Conservation (phyloP, 345 rosid species). For the Cardiospermum halicacabum region DNA sequence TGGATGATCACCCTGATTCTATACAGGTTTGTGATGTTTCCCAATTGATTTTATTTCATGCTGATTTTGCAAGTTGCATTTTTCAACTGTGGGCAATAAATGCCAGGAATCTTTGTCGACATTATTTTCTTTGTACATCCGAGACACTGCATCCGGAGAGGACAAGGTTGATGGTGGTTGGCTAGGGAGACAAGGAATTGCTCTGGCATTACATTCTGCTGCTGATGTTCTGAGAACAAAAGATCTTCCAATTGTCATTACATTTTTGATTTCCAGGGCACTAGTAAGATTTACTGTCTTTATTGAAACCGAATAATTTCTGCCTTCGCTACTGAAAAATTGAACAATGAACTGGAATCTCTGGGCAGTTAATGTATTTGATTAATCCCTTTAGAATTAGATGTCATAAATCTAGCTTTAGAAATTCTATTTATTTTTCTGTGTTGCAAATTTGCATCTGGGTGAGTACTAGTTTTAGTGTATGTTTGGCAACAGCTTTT, state of each 20-base stretch:
- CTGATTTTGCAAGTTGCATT: conserved; percentile 14
- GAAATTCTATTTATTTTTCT: background rate
- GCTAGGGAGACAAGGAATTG: conserved; percentile 92
- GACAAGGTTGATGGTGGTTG: conserved; percentile 73
- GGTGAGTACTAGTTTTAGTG: background rate
- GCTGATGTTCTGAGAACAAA: conserved; percentile 92
- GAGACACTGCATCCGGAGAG: conserved; percentile 56
- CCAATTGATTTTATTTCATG: background rate
- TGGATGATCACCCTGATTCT: conserved; percentile 84
- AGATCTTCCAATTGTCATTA: conserved; percentile 96
- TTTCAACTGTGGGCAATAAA: conserved; percentile 22
- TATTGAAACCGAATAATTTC: background rate
- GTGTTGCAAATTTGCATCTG: background rate
- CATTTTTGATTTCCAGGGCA: conserved; percentile 93
- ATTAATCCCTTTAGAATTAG: background rate
- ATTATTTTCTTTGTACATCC: conserved; percentile 80
- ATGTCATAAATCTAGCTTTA: background rate
- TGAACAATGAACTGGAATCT: background rate
- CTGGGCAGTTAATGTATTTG: background rate
- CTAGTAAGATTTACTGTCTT: conserved; percentile 44
- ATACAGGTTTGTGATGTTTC: conserved; percentile 55
- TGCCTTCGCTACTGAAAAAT: background rate
- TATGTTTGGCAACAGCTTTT: too few species aligned
- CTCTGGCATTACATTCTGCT: conserved; percentile 81
- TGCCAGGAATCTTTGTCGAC: conserved; percentile 86